A percentile compares a stretch with the other conserved stretches of the same genome.
These are phyloP conservation scores for Tylopilus cervinicoccineus DNA, from an alignment of 768 basidiomycete genomes.

Conservation along the genomic window DNA sequence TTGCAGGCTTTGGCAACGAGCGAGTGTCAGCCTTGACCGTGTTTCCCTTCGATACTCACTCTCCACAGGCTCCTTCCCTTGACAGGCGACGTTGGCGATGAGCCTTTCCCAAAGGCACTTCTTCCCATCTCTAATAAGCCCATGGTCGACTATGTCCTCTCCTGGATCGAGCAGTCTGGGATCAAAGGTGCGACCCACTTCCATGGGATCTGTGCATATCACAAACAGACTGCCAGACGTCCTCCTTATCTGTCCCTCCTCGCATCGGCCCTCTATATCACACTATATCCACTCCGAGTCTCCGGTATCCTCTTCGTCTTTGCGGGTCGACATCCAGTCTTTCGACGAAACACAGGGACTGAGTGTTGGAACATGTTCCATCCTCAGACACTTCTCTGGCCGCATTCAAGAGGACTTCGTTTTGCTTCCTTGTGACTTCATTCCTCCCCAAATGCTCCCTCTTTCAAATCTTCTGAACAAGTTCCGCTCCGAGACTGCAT, in stretches of 20 bases:
- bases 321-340: slow-evolving; percentile 75
- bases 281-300: slow-evolving; percentile 82
- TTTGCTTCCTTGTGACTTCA: slow-evolving; percentile 86
- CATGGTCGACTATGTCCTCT: slow-evolving; percentile 76
- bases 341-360: slow-evolving; percentile 71
- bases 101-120: slow-evolving; percentile 81
- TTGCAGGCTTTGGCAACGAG: slow-evolving; percentile 94
- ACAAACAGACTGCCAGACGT: slow-evolving; percentile 53
- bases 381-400: slow-evolving; percentile 71
- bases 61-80: slow-evolving; percentile 62
- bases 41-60: background rate
- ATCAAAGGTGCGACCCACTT: slow-evolving; percentile 57
- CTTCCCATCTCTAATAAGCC: slow-evolving; percentile 86
- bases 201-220: slow-evolving; percentile 5
- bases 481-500: slow-evolving; percentile 69
- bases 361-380: slow-evolving; percentile 64
- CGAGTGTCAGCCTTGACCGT: slow-evolving; percentile 33
- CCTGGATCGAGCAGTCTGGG: slow-evolving; percentile 86
- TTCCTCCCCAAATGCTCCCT: slow-evolving; percentile 71
- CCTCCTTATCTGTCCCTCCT: slow-evolving; percentile 77
- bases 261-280: slow-evolving; percentile 71
- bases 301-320: slow-evolving; percentile 54
- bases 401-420: slow-evolving; percentile 85
- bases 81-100: slow-evolving; percentile 74
- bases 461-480: slow-evolving; percentile 71